Evolutionary conservation across 2,329 filamentous ascomycete genomes (phyloP), one percentile per base, ranked within the genome.

Genomic region (Botryotinia convoluta): DNA sequence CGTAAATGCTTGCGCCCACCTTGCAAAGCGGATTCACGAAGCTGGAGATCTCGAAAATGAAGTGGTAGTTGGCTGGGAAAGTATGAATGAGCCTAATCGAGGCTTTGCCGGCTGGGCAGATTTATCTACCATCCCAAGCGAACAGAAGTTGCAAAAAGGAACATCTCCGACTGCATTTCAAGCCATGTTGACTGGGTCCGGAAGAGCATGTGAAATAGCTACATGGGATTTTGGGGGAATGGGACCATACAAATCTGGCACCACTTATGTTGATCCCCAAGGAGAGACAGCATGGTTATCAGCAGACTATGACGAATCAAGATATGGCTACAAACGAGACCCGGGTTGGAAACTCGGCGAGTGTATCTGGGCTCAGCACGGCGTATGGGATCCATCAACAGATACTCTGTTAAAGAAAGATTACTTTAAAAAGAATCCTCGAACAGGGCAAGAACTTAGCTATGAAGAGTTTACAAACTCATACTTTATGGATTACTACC

Each of bases 341-440:
- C 87, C 92, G 0, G 91, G 87, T 12, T 99, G 96, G 96, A 95
- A 91, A 81, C 84, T 99, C 29, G 96, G 96, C n/a, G 90, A 97
- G 82, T 98, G 96, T 79, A 82, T 99, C 59, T 99, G 96, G 96
- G 95, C 96, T 5, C 95, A 98, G 80, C 95, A 99, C 81, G 95
- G 95, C 1, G 90, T 99, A 9, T 99, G 96, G 96, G 94, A 99
- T 80, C 91, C 92, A 9, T 84, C 86, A 6, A 92, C 88, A 3
- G 94, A 98, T 80, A 89, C 88, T 0, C 84, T 99, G 8, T 82
- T 97, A 73, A 89, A 88, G 77, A 97, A 95, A 78, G 90, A 97
- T 81, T 98, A 98, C 82, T 99, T 99, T 79, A 87, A 90, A 14
- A 93, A 91, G 78, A 90, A 93, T 75, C 95, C 95, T 0, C 86